phyloP scores from a whole-genome alignment of 176 grass and related monocot species.

The Aegilops longissima region DNA sequence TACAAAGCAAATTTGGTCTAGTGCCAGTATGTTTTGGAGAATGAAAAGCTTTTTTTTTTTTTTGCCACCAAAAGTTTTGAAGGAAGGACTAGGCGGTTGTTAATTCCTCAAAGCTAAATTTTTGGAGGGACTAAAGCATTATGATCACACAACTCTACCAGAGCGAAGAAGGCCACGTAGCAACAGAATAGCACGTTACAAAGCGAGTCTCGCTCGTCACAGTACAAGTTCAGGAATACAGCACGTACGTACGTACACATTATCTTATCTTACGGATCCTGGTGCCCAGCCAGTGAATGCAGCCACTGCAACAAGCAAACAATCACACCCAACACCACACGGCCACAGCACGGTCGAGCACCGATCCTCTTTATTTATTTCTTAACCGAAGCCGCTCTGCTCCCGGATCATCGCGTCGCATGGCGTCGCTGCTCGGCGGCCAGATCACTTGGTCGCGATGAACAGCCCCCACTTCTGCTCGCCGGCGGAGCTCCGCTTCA shows the following conservation, averaged over 20 bases:
- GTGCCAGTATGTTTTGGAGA: no score
- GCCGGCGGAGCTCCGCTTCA: slow-evolving; percentile 72
- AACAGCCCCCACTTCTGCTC: slow-evolving; percentile 96
- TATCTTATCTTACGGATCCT: neutral
- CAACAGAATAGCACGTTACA: neutral
- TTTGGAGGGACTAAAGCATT: no score
- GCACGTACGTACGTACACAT: neutral
- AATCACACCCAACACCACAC: neutral
- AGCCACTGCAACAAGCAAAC: neutral
- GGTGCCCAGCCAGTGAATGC: neutral
- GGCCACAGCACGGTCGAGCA: neutral
- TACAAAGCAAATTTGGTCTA: no score
- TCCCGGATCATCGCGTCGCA: neutral
- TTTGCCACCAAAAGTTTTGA: no score
- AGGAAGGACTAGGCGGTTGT: no score
- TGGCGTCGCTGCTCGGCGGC: neutral
- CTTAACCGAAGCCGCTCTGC: neutral
- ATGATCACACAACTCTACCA: no score
- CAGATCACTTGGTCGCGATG: slow-evolving; percentile 71
- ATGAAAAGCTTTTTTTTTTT: no score
- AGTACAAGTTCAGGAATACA: neutral
- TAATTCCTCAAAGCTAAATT: no score
- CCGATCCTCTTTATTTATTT: slow-evolving; percentile 23
- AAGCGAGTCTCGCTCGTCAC: neutral
- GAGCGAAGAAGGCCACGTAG: neutral